A percentile compares a stretch with the other conserved stretches of the same genome.
phyloP scores from a whole-genome alignment of 2,329 filamentous ascomycete species.

The Pyrenophora teres region DNA sequence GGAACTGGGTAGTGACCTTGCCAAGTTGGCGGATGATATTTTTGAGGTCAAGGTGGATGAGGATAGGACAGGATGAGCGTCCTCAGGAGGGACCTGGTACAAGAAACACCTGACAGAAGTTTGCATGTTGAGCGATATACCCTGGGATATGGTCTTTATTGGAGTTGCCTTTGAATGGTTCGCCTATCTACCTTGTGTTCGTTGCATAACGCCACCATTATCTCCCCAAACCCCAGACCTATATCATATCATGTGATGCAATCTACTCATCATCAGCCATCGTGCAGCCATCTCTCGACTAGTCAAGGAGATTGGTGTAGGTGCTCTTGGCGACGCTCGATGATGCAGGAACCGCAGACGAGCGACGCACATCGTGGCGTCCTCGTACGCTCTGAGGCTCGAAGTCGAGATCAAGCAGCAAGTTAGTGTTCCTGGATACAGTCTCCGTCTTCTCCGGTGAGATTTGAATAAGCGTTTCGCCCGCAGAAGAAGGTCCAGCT shows the following conservation, averaged over 20 bases:
- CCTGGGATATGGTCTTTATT: conserved; percentile 9
- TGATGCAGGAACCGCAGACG: conserved; percentile 6
- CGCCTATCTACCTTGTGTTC: neutral
- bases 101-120: neutral
- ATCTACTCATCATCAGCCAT: neutral
- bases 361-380: neutral
- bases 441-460: conserved; percentile 17
- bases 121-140: conserved; percentile 10
- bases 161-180: neutral
- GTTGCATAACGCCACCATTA: neutral
- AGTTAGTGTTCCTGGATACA: conserved; percentile 14
- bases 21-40: conserved; percentile 56
- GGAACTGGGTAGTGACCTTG: conserved; percentile 57
- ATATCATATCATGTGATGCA: too few species aligned
- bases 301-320: conserved; percentile 24
- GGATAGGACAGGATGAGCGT: conserved; percentile 19
- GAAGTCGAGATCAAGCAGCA: conserved; percentile 27
- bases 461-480: conserved; percentile 21
- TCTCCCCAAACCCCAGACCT: neutral
- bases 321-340: neutral
- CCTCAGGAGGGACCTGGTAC: neutral
- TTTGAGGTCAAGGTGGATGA: conserved; percentile 51
- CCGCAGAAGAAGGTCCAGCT: neutral
- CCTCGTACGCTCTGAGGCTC: neutral
- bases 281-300: neutral